Conservation (phyloP, 1,139 yeast genomes). For the Spencermartinsiella ligniputridi region DNA sequence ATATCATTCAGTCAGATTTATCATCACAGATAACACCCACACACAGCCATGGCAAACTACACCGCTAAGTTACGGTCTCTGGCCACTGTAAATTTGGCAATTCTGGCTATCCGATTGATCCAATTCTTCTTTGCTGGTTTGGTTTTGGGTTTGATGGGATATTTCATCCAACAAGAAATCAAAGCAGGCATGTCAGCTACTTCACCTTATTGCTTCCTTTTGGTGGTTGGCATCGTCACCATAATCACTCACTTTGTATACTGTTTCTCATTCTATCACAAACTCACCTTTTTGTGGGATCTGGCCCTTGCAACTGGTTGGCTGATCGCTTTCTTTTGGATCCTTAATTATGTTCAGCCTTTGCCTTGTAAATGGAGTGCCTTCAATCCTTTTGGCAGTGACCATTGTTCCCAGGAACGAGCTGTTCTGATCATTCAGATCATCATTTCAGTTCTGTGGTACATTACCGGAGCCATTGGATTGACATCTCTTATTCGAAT, state of each 20-base stretch:
- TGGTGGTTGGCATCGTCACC: constrained; percentile 27
- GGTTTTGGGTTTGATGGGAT: constrained; percentile 30
- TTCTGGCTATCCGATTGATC: constrained; percentile 28
- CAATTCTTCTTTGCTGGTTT: constrained; percentile 34
- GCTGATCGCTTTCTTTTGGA: constrained; percentile 31
- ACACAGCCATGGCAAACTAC: constrained; percentile 11
- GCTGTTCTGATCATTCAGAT: constrained; percentile 29
- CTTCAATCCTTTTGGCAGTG: constrained; percentile 32
- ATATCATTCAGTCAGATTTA: constrained; percentile 1
- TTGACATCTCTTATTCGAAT: constrained; percentile 17
- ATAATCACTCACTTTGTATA: constrained; percentile 30
- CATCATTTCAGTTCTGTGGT: constrained; percentile 28
- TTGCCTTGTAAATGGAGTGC: constrained; percentile 29
- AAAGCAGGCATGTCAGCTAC: constrained; percentile 22
- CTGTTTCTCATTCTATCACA: constrained; percentile 28
- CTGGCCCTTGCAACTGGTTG: constrained; percentile 25
- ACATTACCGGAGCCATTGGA: constrained; percentile 25
- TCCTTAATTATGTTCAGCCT: constrained; percentile 25
- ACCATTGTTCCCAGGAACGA: constrained; percentile 30
- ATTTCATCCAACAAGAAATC: constrained; percentile 25
- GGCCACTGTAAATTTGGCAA: constrained; percentile 30
- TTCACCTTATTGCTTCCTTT: constrained; percentile 27
- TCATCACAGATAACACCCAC: background rate
- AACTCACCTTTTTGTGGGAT: constrained; percentile 29
- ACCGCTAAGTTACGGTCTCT: constrained; percentile 18